Conservation (phyloP, 2,329 filamentous ascomycete species). For the Fusarium palustre region DNA sequence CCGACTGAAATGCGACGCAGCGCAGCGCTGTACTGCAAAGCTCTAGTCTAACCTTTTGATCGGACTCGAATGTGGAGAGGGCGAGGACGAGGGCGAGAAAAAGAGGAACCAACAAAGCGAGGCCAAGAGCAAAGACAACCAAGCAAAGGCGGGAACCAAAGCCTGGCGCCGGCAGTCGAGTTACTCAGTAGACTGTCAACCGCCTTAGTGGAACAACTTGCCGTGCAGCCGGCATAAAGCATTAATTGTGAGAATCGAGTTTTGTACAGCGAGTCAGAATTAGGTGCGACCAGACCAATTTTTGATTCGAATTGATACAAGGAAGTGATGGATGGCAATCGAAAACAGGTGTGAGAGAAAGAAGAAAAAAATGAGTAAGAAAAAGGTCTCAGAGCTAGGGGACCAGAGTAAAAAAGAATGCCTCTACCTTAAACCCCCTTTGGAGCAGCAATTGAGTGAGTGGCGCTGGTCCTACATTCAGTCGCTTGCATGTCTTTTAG, state of each 20-base stretch:
- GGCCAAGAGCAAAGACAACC: slow-evolving; percentile 22
- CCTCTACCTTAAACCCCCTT: slow-evolving; percentile 21
- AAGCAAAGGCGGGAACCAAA: slow-evolving; percentile 34
- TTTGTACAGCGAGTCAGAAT: slow-evolving; percentile 38
- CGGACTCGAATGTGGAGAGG: slow-evolving; percentile 16
- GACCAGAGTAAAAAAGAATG: slow-evolving; percentile 22
- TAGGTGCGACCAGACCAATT: slow-evolving; percentile 31
- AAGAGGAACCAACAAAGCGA: slow-evolving; percentile 19
- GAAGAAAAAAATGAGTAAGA: slow-evolving; percentile 10
- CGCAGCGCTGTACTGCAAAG: neutral
- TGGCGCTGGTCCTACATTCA: neutral
- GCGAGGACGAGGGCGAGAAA: neutral
- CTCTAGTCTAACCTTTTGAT: slow-evolving; percentile 2
- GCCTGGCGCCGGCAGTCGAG: slow-evolving; percentile 37
- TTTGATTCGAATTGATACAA: slow-evolving; percentile 35
- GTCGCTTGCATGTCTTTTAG: slow-evolving; percentile 9
- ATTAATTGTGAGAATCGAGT: slow-evolving; percentile 32
- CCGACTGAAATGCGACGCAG: slow-evolving; percentile 16
- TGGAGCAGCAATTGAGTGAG: neutral
- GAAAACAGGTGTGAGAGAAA: slow-evolving; percentile 1
- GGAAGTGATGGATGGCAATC: slow-evolving; percentile 22
- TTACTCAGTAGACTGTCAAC: slow-evolving; percentile 23
- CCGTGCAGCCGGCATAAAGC: slow-evolving; percentile 19
- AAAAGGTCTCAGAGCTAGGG: slow-evolving; percentile 32
- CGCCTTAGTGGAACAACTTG: slow-evolving; percentile 33